Conservation (phyloP, 805 yeast species). For the Candida broadrunensis region DNA sequence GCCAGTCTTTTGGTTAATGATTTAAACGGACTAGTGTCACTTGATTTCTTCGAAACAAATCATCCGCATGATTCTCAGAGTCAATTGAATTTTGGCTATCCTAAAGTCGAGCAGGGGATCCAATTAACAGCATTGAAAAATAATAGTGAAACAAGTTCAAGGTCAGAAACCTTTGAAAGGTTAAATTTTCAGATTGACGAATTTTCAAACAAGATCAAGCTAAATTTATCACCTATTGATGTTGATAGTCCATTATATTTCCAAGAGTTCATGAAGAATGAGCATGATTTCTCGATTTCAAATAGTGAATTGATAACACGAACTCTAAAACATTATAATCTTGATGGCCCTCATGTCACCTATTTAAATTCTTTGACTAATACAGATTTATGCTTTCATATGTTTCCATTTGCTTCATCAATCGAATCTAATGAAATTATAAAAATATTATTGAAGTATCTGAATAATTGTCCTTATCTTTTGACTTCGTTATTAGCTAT, state of each 20-base stretch:
- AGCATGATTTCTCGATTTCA: constrained; percentile 6
- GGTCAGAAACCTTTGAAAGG: constrained; percentile 14
- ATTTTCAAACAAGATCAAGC: constrained; percentile 8
- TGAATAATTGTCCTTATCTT: constrained; percentile 55
- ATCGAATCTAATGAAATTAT: constrained; percentile 34
- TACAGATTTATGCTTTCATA: constrained; percentile 26
- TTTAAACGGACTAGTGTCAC: constrained; percentile 20
- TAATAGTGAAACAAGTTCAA: not conserved
- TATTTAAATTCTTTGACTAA: constrained; percentile 27
- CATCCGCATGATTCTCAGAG: no score
- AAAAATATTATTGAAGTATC: constrained; percentile 49
- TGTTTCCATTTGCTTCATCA: constrained; percentile 37
- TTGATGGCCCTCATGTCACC: constrained; percentile 26
- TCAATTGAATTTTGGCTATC: not conserved
- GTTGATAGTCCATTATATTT: not conserved
- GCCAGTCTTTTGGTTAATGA: constrained; percentile 33
- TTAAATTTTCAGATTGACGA: constrained; percentile 19
- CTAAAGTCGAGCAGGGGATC: not conserved
- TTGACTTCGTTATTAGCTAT: constrained; percentile 65
- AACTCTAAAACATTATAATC: constrained; percentile 19
- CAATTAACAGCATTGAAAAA: not conserved
- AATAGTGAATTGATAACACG: constrained; percentile 25
- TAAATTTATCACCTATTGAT: not conserved
- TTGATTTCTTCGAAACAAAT: constrained; percentile 7
- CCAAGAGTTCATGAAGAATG: not conserved